A percentile compares a stretch with the other conserved stretches of the same genome.
Evolutionary conservation across 768 basidiomycete species (phyloP).

Genomic region (Trametes sanguinea): DNA sequence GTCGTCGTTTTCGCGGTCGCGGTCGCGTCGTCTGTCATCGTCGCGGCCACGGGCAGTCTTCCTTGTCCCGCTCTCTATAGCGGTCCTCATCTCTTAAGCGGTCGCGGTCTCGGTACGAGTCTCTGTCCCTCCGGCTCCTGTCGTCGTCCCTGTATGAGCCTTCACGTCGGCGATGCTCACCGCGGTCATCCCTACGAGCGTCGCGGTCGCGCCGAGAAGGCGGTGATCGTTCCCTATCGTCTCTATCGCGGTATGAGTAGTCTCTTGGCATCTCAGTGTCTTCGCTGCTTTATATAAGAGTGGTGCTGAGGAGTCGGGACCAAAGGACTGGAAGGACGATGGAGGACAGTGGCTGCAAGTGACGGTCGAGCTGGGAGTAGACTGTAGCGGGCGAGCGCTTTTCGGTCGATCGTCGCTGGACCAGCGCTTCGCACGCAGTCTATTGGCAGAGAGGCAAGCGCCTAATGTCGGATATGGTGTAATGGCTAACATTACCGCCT

Average conservation of each 20-base stretch:
- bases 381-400: no score
- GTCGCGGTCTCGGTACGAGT: slow-evolving; percentile 37
- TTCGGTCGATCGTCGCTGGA: no score
- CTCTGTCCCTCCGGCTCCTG: slow-evolving; percentile 15
- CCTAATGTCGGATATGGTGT: no score
- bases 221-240: slow-evolving; percentile 5
- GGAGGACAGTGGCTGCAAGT: not conserved
- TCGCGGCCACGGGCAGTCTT: slow-evolving; percentile 16
- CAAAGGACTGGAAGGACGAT: no score
- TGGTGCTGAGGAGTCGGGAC: no score
- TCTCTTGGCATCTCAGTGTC: slow-evolving; percentile 19
- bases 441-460: no score
- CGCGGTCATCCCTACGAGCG: slow-evolving; percentile 19
- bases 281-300: no score
- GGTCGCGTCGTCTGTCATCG: slow-evolving; percentile 11
- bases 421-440: no score
- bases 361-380: not conserved
- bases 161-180: slow-evolving; percentile 28
- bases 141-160: slow-evolving; percentile 25
- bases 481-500: no score
- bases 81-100: slow-evolving; percentile 50
- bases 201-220: slow-evolving; percentile 10
- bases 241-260: slow-evolving; percentile 10
- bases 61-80: slow-evolving; percentile 40
- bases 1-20: slow-evolving; percentile 30